phyloP scores from a whole-genome alignment of 1,284 basidiomycete species.

The Bjerkandera adusta region DNA sequence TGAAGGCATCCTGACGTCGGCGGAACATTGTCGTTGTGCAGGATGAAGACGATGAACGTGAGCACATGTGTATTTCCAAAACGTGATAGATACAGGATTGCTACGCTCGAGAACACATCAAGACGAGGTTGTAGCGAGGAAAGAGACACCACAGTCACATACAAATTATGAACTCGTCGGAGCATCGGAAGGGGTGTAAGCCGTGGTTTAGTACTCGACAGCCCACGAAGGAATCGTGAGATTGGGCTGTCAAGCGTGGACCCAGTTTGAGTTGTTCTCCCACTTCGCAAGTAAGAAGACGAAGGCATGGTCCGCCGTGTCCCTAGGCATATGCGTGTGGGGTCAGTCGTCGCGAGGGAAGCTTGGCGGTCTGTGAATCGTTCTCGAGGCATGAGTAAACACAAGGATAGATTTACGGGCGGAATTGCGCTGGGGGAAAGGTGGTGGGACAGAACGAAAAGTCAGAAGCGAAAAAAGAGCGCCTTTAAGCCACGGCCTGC shows the following conservation, averaged over 20 bases:
- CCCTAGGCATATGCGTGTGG: conserved; percentile 15
- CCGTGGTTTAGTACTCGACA: conserved; percentile 16
- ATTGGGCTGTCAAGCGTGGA: conserved; percentile 17
- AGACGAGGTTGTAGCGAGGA: no score
- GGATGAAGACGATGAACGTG: no score
- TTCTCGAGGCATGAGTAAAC: background rate
- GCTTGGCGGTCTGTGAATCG: no score
- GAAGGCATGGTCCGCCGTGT: conserved; percentile 14
- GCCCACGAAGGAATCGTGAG: conserved; percentile 8
- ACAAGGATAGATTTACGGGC: background rate
- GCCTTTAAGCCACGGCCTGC: conserved; percentile 4
- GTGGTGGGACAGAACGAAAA: background rate
- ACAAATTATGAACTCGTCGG: no score
- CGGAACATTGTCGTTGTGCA: no score
- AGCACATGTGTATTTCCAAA: no score
- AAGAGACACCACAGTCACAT: no score
- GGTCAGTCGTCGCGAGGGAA: background rate
- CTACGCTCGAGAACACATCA: no score
- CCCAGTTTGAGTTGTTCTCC: conserved; percentile 13
- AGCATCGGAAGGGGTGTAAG: conserved; percentile 10
- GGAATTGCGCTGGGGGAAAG: background rate
- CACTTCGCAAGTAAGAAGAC: conserved; percentile 16
- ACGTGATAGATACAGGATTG: no score
- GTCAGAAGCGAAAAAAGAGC: background rate
- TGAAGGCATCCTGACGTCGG: no score